Base-by-base conservation (phyloP, 2,329 filamentous ascomycete species). In the Trichophyton mentagrophytes region DNA sequence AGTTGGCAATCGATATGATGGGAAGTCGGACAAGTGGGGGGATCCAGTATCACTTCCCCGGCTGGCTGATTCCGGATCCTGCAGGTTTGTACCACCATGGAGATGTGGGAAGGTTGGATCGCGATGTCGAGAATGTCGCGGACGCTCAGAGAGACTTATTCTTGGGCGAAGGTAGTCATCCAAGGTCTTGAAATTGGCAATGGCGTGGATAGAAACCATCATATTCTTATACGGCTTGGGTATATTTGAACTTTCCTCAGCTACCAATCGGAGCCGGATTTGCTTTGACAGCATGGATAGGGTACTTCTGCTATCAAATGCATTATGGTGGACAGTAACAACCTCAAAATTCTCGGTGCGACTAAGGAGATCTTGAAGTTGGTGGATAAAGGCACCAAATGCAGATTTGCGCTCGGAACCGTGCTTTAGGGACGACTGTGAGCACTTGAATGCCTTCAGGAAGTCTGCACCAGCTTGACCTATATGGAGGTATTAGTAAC, bases 281-380 rank as follows among this genome's bases (percentile, higher is more conserved):
- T 99, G 93, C 72, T 97, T 97, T 3, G 90, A 91, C 4, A 99
- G 80, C 91, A 99, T 96, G 0, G 92, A 95, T 0, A 92, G 87
- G 22, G 92, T 90, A 69, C 89, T 96, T 59, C 64, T 57, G 42
- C 58, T 63, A 22, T 65, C 64, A 46, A 64, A 64, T 8, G 63
- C 61, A 73, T 87, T 95, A 62, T 91, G 85, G 71, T 95, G 90
- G 60, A 97, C 91, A 6, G 93, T 99, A 64, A 96, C 84, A 51
- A 99, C 92, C 71, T 99, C 93, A 68, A 97, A 99, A 77, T 97
- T 91, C 77, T 99, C 93, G 38, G 92, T 95, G 66, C 93, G 86
- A 78, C 93, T 99, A 61, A 99, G 82, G 61, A 99, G 78, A 75
- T 99, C 93, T 74, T 99, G 93, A 36, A 99, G 79, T 73, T 99